A percentile compares a stretch with the other conserved stretches of the same genome.
phyloP scores from a whole-genome alignment of 1,284 basidiomycete genomes.

The Pseudomicrostroma phylloplanum region DNA sequence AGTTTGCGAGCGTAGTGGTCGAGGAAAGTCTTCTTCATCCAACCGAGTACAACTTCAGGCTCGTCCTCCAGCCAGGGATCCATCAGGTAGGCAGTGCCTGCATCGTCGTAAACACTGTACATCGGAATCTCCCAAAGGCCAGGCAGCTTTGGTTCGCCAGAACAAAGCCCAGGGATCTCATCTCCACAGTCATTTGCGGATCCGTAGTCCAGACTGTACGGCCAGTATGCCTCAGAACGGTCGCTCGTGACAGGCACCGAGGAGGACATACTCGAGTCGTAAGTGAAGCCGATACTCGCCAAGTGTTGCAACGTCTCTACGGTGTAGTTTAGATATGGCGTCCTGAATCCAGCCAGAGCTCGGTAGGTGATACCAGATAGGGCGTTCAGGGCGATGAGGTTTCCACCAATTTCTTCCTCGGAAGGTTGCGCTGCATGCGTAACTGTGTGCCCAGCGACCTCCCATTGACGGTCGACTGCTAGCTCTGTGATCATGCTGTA shows the following conservation, averaged over 20 bases:
- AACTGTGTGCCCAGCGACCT: conserved; percentile 82
- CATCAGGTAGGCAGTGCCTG: conserved; percentile 59
- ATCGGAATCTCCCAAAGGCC: conserved; percentile 55
- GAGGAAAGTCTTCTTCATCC: conserved; percentile 70
- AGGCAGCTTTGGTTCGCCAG: conserved; percentile 66
- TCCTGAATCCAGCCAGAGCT: conserved; percentile 69
- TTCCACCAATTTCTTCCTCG: conserved; percentile 61
- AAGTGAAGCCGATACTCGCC: conserved; percentile 60
- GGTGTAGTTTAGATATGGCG: conserved; percentile 68
- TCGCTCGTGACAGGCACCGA: conserved; percentile 65
- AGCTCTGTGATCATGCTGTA: conserved; percentile 72
- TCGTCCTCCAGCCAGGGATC: conserved; percentile 67
- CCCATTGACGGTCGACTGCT: conserved; percentile 70
- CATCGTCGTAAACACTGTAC: conserved; percentile 34
- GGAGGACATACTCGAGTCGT: conserved; percentile 65
- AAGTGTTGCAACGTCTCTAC: conserved; percentile 61
- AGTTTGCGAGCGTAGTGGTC: conserved; percentile 62
- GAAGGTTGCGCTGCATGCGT: conserved; percentile 66
- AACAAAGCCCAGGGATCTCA: conserved; percentile 58
- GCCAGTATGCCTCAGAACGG: conserved; percentile 62
- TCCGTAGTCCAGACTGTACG: conserved; percentile 58
- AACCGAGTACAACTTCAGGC: conserved; percentile 57
- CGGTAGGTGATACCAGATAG: conserved; percentile 69
- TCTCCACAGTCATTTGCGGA: conserved; percentile 69
- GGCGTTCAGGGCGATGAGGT: conserved; percentile 71